Conservation (phyloP, 139 green algal species). For the Chlamydomonas urium region DNA sequence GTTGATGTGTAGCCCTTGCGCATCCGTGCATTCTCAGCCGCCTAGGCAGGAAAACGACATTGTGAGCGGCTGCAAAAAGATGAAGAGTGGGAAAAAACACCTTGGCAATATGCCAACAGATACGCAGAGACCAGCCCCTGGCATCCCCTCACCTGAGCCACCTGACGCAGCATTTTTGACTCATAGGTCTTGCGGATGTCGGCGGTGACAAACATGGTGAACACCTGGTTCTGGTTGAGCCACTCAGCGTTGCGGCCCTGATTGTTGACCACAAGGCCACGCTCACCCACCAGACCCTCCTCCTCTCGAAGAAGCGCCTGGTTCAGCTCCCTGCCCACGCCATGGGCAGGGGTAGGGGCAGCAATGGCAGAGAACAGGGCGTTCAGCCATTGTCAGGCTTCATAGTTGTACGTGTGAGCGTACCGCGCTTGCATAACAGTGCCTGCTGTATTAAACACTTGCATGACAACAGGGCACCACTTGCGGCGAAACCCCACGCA, state of each 20-base stretch:
- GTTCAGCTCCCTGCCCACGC: slow-evolving; percentile 58
- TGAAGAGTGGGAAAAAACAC: not conserved
- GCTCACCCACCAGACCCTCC: slow-evolving; percentile 49
- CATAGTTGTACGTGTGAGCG: too few species aligned
- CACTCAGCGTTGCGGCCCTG: slow-evolving; percentile 12
- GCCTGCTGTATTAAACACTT: too few species aligned
- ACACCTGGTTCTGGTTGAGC: slow-evolving; percentile 51
- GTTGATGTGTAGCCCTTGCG: slow-evolving; percentile 34
- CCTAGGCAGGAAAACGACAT: slow-evolving; percentile 19
- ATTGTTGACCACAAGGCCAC: slow-evolving; percentile 42
- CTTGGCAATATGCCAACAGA: not conserved
- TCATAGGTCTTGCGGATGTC: slow-evolving; percentile 45
- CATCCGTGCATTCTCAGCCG: slow-evolving; percentile 31
- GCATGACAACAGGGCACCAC: too few species aligned
- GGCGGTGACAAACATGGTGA: slow-evolving; percentile 47
- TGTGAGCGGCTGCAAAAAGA: not conserved
- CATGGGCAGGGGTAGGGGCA: too few species aligned
- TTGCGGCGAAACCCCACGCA: too few species aligned
- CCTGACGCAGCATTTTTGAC: slow-evolving; percentile 43
- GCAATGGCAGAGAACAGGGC: too few species aligned
- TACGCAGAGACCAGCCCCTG: not conserved
- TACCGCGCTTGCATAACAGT: too few species aligned
- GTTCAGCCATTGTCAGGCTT: too few species aligned
- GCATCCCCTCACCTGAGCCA: slow-evolving; percentile 36
- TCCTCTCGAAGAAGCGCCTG: slow-evolving; percentile 52